Evolutionary conservation across 805 yeast species (phyloP).

Genomic region (Kazachstania bromeliacearum): DNA sequence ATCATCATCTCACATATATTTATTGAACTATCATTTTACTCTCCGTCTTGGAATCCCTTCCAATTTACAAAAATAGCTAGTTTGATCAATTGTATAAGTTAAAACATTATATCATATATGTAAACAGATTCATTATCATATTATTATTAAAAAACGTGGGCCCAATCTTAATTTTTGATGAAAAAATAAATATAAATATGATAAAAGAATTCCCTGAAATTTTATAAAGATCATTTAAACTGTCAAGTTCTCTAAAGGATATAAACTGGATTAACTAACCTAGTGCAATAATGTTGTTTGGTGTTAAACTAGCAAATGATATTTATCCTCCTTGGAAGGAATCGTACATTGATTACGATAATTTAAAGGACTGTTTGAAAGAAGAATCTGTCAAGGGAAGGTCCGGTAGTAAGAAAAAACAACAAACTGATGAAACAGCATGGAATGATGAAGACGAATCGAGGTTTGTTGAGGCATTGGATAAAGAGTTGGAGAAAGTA

Average conservation of each 20-base stretch:
- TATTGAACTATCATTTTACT: no score
- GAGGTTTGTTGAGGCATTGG: slow-evolving; percentile 55
- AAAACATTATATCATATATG: no score
- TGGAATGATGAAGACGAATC: slow-evolving; percentile 72
- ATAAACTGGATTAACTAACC: not conserved
- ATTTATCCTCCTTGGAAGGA: slow-evolving; percentile 83
- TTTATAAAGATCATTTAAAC: not conserved
- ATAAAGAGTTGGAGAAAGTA: slow-evolving; percentile 65
- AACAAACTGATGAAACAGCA: slow-evolving; percentile 15
- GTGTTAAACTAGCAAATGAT: slow-evolving; percentile 72
- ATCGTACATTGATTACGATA: slow-evolving; percentile 57
- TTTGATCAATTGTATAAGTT: no score
- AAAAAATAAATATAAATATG: no score
- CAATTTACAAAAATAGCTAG: no score
- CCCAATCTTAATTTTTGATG: no score
- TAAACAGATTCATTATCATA: no score
- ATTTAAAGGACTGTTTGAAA: slow-evolving; percentile 55
- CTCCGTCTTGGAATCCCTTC: no score
- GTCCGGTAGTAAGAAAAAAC: not conserved
- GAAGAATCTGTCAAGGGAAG: slow-evolving; percentile 43
- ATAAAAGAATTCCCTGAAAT: no score
- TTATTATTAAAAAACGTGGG: no score
- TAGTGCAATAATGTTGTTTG: slow-evolving; percentile 58
- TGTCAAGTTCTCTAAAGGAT: not conserved
- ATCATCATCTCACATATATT: no score